Evolutionary conservation across 2,329 filamentous ascomycete genomes (phyloP).

Genomic region (Hysterium pulicare): DNA sequence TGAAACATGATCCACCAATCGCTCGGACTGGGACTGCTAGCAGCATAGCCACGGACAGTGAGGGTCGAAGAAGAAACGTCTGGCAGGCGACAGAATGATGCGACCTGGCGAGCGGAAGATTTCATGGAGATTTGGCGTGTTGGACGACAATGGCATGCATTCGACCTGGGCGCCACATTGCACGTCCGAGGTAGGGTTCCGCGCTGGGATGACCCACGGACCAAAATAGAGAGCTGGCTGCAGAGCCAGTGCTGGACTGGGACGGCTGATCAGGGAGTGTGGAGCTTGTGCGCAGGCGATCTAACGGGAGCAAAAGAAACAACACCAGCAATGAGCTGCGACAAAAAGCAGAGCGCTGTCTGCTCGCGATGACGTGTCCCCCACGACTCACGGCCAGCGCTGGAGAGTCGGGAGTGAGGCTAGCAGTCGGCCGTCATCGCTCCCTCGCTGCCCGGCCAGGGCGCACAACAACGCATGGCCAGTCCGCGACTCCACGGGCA

Average conservation of each 20-base stretch:
- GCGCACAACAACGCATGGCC: not conserved
- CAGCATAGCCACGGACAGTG: conserved; percentile 32
- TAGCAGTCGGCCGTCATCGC: not conserved
- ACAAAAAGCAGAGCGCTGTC: not conserved
- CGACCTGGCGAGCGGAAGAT: conserved; percentile 33
- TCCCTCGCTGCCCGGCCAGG: too few relatives aligned
- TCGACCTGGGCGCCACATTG: conserved; percentile 22
- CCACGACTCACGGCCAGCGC: not conserved
- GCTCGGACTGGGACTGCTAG: conserved; percentile 19
- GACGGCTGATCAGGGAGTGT: conserved; percentile 30
- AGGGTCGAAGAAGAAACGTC: conserved; percentile 23
- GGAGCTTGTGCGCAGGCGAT: too few relatives aligned
- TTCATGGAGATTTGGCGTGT: conserved; percentile 4
- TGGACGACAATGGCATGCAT: conserved; percentile 27
- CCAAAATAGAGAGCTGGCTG: conserved; percentile 3
- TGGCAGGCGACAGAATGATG: conserved; percentile 24
- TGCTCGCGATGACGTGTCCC: not conserved
- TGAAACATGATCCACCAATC: conserved; percentile 40
- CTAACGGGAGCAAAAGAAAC: too few relatives aligned
- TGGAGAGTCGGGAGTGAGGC: not conserved
- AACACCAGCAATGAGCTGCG: not conserved
- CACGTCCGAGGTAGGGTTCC: conserved; percentile 21
- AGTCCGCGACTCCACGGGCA: conserved; percentile 11
- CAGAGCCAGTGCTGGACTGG: not conserved
- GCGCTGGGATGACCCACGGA: conserved; percentile 31